Evolutionary conservation across 768 basidiomycete genomes (phyloP).

Genomic region (Termitomyces bulborhizus): DNA sequence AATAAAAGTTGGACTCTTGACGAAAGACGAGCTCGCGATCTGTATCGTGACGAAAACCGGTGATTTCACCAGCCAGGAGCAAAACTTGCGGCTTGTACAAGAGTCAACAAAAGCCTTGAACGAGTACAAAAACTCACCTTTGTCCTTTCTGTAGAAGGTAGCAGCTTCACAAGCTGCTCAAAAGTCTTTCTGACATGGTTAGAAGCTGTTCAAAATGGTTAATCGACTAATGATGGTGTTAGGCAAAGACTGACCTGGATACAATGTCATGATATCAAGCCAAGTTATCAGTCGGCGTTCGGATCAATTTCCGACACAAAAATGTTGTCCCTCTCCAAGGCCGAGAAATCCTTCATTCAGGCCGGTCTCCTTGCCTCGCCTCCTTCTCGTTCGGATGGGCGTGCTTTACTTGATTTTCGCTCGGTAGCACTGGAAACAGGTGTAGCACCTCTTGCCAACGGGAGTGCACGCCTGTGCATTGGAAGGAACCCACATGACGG

Average conservation of each 20-base stretch:
- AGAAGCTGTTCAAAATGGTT: neutral
- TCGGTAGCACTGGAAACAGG: conserved; percentile 70
- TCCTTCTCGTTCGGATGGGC: conserved; percentile 75
- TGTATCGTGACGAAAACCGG: conserved; percentile 71
- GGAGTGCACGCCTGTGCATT: conserved; percentile 72
- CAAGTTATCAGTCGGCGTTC: conserved; percentile 8
- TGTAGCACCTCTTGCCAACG: conserved; percentile 76
- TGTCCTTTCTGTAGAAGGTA: conserved; percentile 41
- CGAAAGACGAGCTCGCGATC: conserved; percentile 72
- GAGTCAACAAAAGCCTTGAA: neutral
- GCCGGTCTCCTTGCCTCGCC: conserved; percentile 51
- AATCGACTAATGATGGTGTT: neutral
- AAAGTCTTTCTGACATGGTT: conserved; percentile 45
- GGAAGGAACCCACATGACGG: conserved; percentile 50
- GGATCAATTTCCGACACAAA: conserved; percentile 6
- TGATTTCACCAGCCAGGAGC: conserved; percentile 58
- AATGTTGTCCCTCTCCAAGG: conserved; percentile 56
- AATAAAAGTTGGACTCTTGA: conserved; percentile 83
- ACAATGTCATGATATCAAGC: conserved; percentile 3
- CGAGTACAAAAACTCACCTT: conserved; percentile 35
- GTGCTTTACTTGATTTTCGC: conserved; percentile 60
- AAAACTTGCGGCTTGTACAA: conserved; percentile 57
- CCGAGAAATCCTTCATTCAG: conserved; percentile 74
- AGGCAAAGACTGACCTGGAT: conserved; percentile 6
- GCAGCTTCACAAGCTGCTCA: conserved; percentile 38